Evolutionary conservation across 495 filamentous ascomycete species (phyloP).

Genomic region (Neurospora sp.): DNA sequence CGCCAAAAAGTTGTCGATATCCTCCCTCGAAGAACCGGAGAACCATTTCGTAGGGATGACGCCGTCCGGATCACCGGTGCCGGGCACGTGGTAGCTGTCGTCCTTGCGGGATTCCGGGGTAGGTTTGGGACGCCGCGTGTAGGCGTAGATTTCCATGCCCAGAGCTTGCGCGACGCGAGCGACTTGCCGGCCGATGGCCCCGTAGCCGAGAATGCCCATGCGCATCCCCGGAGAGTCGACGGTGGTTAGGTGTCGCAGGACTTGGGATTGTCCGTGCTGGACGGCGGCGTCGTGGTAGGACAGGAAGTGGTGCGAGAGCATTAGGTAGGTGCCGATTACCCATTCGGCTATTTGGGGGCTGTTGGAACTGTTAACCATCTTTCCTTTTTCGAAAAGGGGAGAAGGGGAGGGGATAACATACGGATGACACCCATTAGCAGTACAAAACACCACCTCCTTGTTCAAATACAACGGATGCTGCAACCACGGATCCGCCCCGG

Average conservation of each 20-base stretch:
- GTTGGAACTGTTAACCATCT: neutral
- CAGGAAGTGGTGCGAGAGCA: conserved; percentile 17
- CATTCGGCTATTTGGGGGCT: conserved; percentile 37
- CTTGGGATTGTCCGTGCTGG: conserved; percentile 1
- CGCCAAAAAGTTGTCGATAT: conserved; percentile 54
- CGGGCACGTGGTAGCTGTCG: conserved; percentile 57
- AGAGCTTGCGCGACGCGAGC: conserved; percentile 59
- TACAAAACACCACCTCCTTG: conserved; percentile 19
- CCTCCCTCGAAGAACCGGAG: conserved; percentile 50
- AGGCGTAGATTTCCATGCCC: conserved; percentile 75
- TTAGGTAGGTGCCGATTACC: conserved; percentile 31
- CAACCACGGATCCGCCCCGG: conserved; percentile 25
- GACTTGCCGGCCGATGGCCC: conserved; percentile 64
- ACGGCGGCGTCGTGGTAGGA: neutral
- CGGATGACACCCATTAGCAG: conserved; percentile 22
- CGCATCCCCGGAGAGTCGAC: conserved; percentile 23
- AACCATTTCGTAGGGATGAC: conserved; percentile 63
- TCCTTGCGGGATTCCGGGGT: conserved; percentile 50
- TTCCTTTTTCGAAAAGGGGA: too few relatives aligned
- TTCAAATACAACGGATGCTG: conserved; percentile 19
- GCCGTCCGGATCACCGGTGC: conserved; percentile 70
- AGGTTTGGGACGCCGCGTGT: conserved; percentile 55
- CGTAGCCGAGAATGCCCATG: conserved; percentile 66
- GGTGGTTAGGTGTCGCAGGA: neutral
- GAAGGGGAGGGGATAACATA: neutral